Evolutionary conservation across 2,329 filamentous ascomycete genomes (phyloP), one percentile per base, ranked within the genome.

Genomic region (Ophiostoma sp.): DNA sequence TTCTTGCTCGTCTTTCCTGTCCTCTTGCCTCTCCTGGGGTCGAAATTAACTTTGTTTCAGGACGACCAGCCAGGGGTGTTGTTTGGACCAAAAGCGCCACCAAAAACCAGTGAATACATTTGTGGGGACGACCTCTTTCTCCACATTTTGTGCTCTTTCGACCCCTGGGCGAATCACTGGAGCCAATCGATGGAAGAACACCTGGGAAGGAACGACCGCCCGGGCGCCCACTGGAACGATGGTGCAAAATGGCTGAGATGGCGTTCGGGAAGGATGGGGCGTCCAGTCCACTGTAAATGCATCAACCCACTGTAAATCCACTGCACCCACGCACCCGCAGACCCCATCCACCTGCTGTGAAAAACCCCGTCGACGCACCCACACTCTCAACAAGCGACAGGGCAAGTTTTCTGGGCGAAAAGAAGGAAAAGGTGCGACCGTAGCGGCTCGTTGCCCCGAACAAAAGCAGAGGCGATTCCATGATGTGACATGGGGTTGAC

Each of bases 31-130:
- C 33, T 31, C 25, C 71, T 45, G 66, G 25, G 45, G 72, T 72
- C 36, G 72, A 75, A 75, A 75, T 75, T 75, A 75, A 52, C 70
- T 70, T 69, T 72, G 74, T 75, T 75, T 75, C 74, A 75, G 74
- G 42, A 36, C 33, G 17, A n/a, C 28, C 33, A 22, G 50, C 50
- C 69, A 59, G 57, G 68, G 68, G 68, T 57, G 61, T 45, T 42
- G 61, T 66, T 45, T 45, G 61, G 61, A 36, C 61, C 36, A 66
- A 42, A 28, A 66, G 61, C 61, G 61, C 61, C 61, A 66, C 61
- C 36, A 7, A 39, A 15, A 11, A 1, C 19, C 33, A 42, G 36
- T 45, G 11, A 45, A 45, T 22, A 66, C 61, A 66, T 19, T 28
- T 66, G 36, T 66, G 61, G 61, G 7, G 61, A 45, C 55, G 25